phyloP scores from a whole-genome alignment of 768 basidiomycete species.

The Phylloporus sp. region DNA sequence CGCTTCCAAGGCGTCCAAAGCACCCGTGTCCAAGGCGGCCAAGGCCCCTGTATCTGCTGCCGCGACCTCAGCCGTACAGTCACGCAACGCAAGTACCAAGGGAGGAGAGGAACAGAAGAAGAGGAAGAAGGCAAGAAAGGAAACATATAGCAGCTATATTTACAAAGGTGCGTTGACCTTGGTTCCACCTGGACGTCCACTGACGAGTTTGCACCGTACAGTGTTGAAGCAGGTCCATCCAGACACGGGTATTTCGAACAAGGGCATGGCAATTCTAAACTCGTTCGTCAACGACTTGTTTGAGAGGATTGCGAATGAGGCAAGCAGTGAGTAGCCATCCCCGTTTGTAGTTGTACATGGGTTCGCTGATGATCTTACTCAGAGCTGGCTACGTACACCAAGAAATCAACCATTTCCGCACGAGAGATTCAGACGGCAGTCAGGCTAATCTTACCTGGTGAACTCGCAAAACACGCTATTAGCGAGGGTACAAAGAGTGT shows the following conservation, averaged over 20 bases:
- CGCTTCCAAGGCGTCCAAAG: conserved; percentile 28
- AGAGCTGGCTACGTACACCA: conserved; percentile 66
- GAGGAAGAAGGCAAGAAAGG: conserved; percentile 53
- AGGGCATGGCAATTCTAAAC: conserved; percentile 56
- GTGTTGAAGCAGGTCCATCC: conserved; percentile 74
- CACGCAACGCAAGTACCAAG: conserved; percentile 27
- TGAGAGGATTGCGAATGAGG: conserved; percentile 53
- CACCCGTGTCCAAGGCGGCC: conserved; percentile 42
- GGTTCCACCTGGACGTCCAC: no score
- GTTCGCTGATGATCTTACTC: not conserved
- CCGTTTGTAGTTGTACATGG: not conserved
- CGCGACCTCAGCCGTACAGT: conserved; percentile 25
- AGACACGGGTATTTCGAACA: conserved; percentile 71
- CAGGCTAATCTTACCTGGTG: conserved; percentile 66
- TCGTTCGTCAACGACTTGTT: conserved; percentile 64
- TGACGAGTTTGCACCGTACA: conserved; percentile 4
- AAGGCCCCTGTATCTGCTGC: conserved; percentile 50
- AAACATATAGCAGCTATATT: conserved; percentile 64
- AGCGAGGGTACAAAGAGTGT: conserved; percentile 70
- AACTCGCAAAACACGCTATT: conserved; percentile 73
- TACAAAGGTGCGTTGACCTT: conserved; percentile 43
- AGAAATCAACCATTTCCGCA: conserved; percentile 72
- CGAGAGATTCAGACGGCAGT: conserved; percentile 72
- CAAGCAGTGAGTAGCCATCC: conserved; percentile 38
- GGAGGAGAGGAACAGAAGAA: conserved; percentile 45